Conservation (phyloP, 441 rosid genomes). For the Isatis lusitanica region DNA sequence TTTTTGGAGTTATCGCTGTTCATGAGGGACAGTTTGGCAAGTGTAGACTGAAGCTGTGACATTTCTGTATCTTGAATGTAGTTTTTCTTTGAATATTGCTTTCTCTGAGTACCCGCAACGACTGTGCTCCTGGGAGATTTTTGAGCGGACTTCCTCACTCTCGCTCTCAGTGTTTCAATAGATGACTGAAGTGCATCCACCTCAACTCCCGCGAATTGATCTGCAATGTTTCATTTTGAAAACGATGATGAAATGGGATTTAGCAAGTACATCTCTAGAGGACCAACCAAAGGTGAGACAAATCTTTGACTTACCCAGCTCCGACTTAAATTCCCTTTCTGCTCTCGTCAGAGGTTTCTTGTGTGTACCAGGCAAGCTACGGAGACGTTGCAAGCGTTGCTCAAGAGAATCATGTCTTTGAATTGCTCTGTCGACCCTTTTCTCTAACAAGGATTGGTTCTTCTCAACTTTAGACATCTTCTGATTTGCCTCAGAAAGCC, state of each 20-base stretch:
- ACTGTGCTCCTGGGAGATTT: conserved; percentile 44
- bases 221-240: conserved; percentile 42
- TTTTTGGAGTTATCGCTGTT: conserved; percentile 71
- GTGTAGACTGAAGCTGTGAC: conserved; percentile 67
- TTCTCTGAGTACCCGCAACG: background rate
- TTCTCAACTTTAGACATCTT: conserved; percentile 68
- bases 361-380: conserved; percentile 74
- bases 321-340: conserved; percentile 79
- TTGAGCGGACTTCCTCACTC: conserved; percentile 53
- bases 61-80: conserved; percentile 57
- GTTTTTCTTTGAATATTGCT: conserved; percentile 38
- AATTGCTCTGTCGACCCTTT: conserved; percentile 54
- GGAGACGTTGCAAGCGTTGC: conserved; percentile 62
- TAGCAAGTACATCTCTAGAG: background rate
- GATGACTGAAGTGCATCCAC: conserved; percentile 72
- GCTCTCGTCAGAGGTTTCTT: conserved; percentile 88
- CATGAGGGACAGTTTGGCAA: conserved; percentile 73
- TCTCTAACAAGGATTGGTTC: conserved; percentile 61
- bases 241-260: conserved; percentile 10
- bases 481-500: conserved; percentile 59
- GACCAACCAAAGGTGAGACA: background rate
- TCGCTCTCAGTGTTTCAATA: conserved; percentile 63
- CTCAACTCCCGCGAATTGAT: conserved; percentile 68
- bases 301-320: conserved; percentile 63
- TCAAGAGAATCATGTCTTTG: conserved; percentile 58